A percentile compares a stretch with the other conserved stretches of the same genome.
Conservation (phyloP, 441 rosid species). For the Populus tomentosa region DNA sequence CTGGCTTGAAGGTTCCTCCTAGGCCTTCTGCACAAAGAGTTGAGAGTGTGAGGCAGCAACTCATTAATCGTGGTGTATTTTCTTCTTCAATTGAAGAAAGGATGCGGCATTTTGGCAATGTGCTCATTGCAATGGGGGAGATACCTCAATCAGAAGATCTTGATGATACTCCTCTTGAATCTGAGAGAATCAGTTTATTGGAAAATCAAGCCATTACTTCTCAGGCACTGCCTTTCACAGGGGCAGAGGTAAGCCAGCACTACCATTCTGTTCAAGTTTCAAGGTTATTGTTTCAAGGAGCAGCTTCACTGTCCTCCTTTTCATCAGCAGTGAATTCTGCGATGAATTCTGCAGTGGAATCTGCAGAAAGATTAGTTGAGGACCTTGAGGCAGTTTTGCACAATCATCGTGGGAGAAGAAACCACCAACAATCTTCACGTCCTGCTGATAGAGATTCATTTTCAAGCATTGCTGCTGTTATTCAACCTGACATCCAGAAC, state of each 20-base stretch:
- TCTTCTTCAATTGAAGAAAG: conserved; percentile 33
- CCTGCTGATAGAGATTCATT: conserved; percentile 29
- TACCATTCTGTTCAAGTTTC: conserved; percentile 26
- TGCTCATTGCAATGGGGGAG: conserved; percentile 29
- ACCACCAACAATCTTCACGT: conserved; percentile 25
- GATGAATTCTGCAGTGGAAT: conserved; percentile 24
- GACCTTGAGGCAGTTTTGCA: conserved; percentile 37
- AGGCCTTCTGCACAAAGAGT: conserved; percentile 55
- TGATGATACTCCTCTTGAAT: conserved; percentile 16
- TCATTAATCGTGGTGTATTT: conserved; percentile 24
- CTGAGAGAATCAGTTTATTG: conserved; percentile 18
- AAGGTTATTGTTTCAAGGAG: conserved; percentile 28
- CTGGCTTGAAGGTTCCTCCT: conserved; percentile 40
- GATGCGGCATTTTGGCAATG: conserved; percentile 29
- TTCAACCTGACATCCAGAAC: conserved; percentile 23
- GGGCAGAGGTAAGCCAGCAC: conserved; percentile 11
- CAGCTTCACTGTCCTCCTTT: conserved; percentile 37
- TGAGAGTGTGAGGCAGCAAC: conserved; percentile 49
- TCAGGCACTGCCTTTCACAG: not conserved
- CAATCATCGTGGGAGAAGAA: conserved; percentile 25
- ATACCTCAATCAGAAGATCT: conserved; percentile 24
- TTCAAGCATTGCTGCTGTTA: conserved; percentile 23
- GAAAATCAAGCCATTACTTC: conserved; percentile 3
- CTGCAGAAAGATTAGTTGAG: conserved; percentile 29
- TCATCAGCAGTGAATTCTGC: conserved; percentile 40